These are phyloP conservation scores for Melaleuca quinquenervia DNA, from an alignment of 345 rosid species.

Conservation along the genomic window DNA sequence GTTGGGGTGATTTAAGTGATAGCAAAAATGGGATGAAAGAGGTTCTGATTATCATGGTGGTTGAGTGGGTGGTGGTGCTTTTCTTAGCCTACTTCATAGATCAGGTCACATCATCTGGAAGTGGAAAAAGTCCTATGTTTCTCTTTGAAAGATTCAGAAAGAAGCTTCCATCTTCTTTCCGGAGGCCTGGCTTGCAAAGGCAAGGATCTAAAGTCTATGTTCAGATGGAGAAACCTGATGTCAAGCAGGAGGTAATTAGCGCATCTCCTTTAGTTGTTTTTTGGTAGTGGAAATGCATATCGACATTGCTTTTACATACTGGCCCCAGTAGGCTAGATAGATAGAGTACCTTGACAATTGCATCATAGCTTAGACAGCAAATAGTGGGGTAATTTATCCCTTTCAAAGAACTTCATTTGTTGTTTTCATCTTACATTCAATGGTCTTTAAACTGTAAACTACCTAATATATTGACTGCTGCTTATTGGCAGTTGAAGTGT, in stretches of 20 bases:
- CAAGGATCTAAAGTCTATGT: slow-evolving; percentile 52
- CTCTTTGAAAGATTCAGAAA: slow-evolving; percentile 31
- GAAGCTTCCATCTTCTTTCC: slow-evolving; percentile 18
- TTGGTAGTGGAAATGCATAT: background rate
- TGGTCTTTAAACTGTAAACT: background rate
- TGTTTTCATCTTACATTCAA: background rate
- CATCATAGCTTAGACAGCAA: background rate
- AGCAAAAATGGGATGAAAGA: slow-evolving; percentile 52
- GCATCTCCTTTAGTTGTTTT: background rate
- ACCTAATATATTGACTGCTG: background rate
- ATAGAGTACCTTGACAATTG: background rate
- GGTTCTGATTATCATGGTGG: slow-evolving; percentile 41
- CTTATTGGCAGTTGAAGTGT: background rate
- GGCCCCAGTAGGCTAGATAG: background rate
- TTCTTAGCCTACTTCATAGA: slow-evolving; percentile 61
- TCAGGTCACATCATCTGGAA: slow-evolving; percentile 40
- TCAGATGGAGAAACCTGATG: slow-evolving; percentile 70
- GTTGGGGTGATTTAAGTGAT: slow-evolving; percentile 53
- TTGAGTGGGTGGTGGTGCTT: slow-evolving; percentile 70
- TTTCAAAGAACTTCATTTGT: background rate
- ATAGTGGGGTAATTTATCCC: background rate
- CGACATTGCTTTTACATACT: background rate
- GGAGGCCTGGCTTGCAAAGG: slow-evolving; percentile 45
- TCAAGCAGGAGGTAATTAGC: slow-evolving; percentile 56
- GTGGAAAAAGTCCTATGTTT: slow-evolving; percentile 41